These are phyloP conservation scores for Ambrosiella cleistominuta DNA, from an alignment of 2,329 filamentous ascomycete species.

Conservation along the genomic window DNA sequence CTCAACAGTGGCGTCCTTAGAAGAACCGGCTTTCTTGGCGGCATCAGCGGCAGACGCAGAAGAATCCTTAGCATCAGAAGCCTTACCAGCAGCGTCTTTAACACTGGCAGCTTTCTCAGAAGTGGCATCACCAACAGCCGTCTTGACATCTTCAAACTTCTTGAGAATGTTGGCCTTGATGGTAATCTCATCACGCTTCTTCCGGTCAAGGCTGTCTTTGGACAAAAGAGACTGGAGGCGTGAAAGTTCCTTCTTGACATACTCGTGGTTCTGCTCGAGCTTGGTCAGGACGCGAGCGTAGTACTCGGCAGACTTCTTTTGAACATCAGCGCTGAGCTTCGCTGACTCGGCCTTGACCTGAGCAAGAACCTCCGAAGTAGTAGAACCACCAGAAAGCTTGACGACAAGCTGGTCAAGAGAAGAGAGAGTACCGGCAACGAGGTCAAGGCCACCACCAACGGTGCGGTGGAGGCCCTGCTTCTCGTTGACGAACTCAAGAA, in stretches of 20 bases:
- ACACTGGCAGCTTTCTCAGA: slow-evolving; percentile 4
- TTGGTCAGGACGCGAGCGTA: slow-evolving; percentile 86
- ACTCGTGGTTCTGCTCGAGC: slow-evolving; percentile 57
- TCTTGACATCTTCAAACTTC: slow-evolving; percentile 46
- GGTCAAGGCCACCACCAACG: slow-evolving; percentile 62
- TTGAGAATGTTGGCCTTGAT: slow-evolving; percentile 76
- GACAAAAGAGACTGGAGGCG: slow-evolving; percentile 62
- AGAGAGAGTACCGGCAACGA: slow-evolving; percentile 64
- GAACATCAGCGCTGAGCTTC: slow-evolving; percentile 40
- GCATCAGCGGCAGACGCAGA: not conserved
- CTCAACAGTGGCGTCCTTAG: not conserved
- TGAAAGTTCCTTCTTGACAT: slow-evolving; percentile 69
- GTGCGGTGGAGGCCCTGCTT: slow-evolving; percentile 77
- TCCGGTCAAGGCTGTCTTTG: slow-evolving; percentile 69
- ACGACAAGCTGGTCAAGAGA: slow-evolving; percentile 58
- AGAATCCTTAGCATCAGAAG: slow-evolving; percentile 4
- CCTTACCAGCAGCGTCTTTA: slow-evolving; percentile 1
- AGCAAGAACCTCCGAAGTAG: slow-evolving; percentile 38
- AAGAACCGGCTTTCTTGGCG: not conserved
- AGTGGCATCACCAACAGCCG: slow-evolving; percentile 28
- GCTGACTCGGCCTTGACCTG: slow-evolving; percentile 58
- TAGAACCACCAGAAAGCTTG: slow-evolving; percentile 48
- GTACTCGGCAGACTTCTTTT: slow-evolving; percentile 76
- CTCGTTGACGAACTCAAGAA: slow-evolving; percentile 71
- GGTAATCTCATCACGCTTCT: slow-evolving; percentile 78